A percentile compares a stretch with the other conserved stretches of the same genome.
Evolutionary conservation across 1,139 yeast genomes (phyloP).

Genomic region (Candida freyschussii): DNA sequence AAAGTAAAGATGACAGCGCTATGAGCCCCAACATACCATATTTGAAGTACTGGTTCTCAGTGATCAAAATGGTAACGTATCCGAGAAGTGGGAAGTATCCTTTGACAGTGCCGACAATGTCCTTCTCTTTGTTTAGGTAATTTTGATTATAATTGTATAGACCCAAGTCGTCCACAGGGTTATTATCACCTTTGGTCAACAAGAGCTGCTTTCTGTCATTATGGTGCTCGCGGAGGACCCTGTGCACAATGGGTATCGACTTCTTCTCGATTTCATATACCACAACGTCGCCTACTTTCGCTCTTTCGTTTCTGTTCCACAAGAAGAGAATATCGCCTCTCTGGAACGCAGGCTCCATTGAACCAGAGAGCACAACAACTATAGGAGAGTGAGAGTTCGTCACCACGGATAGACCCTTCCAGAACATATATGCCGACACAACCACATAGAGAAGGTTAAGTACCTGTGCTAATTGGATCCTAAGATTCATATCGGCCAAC

Average conservation of each 20-base stretch:
- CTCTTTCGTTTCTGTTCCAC: constrained; percentile 73
- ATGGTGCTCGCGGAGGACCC: constrained; percentile 83
- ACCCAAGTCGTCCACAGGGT: constrained; percentile 85
- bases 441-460: constrained; percentile 73
- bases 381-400: constrained; percentile 89
- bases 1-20: constrained; percentile 52
- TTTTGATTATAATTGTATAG: constrained; percentile 73
- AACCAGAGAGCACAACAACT: constrained; percentile 94
- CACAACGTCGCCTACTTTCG: constrained; percentile 89
- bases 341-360: constrained; percentile 99
- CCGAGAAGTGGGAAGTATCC: constrained; percentile 92
- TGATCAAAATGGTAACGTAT: constrained; percentile 82
- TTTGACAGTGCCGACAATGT: constrained; percentile 85
- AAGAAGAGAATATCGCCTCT: constrained; percentile 91
- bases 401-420: constrained; percentile 77
- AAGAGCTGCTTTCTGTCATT: constrained; percentile 54
- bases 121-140: constrained; percentile 70
- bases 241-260: constrained; percentile 89
- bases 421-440: constrained; percentile 85
- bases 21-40: constrained; percentile 65
- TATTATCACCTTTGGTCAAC: constrained; percentile 95
- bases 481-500: constrained; percentile 24
- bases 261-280: constrained; percentile 86
- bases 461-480: constrained; percentile 45
- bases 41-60: constrained; percentile 81